A percentile compares a stretch with the other conserved stretches of the same genome.
These are phyloP conservation scores for Ustulina deusta DNA, from an alignment of 2,329 filamentous ascomycete species.

Conservation along the genomic window DNA sequence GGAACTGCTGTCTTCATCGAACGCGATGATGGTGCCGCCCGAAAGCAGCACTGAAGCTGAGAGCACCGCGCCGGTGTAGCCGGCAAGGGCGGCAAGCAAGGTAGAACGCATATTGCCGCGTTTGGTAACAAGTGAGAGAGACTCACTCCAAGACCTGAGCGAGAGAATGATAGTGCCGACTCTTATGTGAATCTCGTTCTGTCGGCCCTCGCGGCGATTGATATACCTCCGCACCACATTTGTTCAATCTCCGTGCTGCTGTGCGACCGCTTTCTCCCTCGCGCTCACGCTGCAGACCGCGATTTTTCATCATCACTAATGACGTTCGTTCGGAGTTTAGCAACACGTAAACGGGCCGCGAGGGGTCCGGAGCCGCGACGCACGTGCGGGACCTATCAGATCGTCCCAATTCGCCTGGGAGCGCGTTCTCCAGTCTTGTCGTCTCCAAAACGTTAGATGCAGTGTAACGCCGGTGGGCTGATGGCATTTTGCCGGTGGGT, in stretches of 20 bases:
- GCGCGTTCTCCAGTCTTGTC: constrained; percentile 19
- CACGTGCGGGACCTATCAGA: constrained; percentile 25
- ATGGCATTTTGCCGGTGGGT: constrained; percentile 25
- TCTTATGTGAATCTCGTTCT: not conserved
- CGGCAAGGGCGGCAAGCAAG: constrained; percentile 39
- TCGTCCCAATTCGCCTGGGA: constrained; percentile 2
- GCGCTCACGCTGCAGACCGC: not conserved
- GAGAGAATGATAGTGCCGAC: not conserved
- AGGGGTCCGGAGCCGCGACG: constrained; percentile 36
- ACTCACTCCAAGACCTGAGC: not conserved
- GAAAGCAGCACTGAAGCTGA: constrained; percentile 46
- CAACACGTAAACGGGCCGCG: constrained; percentile 14
- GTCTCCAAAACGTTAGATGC: constrained; percentile 30
- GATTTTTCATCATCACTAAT: constrained; percentile 37
- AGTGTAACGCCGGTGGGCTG: constrained; percentile 29
- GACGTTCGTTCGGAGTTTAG: constrained; percentile 33
- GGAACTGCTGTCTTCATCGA: constrained; percentile 43
- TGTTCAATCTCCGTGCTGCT: not conserved
- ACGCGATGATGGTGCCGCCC: constrained; percentile 49
- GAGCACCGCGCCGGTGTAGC: constrained; percentile 50
- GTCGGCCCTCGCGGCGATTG: constrained; percentile 7
- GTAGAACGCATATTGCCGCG: constrained; percentile 37
- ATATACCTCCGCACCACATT: constrained; percentile 18
- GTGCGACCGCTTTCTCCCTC: constrained; percentile 7
- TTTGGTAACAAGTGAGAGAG: not conserved